Conservation (phyloP, 306 rosid genomes). For the Delonix regia region DNA sequence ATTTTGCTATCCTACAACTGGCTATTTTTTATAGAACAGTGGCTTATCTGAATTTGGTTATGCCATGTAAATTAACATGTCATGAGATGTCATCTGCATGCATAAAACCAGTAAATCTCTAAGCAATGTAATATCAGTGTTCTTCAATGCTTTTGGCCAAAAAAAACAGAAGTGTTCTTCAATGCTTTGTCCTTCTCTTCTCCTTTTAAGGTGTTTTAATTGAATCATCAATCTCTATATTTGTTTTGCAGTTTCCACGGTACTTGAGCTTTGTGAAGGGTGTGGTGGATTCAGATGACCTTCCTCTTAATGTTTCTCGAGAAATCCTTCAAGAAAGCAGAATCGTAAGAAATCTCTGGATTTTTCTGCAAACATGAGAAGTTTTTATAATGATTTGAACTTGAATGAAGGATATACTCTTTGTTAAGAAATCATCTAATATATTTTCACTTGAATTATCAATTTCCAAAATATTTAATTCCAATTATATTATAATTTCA, state of each 20-base stretch:
- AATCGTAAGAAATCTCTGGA: constrained; percentile 62
- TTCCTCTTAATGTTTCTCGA: constrained; percentile 94
- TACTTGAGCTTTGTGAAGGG: constrained; percentile 98
- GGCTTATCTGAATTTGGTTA: neutral
- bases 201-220: neutral
- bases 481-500: constrained; percentile 41
- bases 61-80: neutral
- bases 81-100: constrained; percentile 18
- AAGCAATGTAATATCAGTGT: neutral
- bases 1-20: neutral
- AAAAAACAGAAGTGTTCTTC: too few relatives aligned
- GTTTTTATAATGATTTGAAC: neutral
- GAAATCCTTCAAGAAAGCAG: constrained; percentile 99
- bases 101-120: neutral
- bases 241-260: constrained; percentile 81
- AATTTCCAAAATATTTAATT: neutral
- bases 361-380: constrained; percentile 11
- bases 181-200: neutral
- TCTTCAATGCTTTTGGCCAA: neutral
- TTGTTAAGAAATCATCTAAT: neutral
- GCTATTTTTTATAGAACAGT: neutral
- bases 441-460: neutral
- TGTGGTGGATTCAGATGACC: constrained; percentile 93
- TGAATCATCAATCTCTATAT: constrained; percentile 4
- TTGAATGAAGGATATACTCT: neutral